Percentiles rank a stretch among this genome's conserved stretches.
These are phyloP conservation scores for Linaria vulgaris DNA, from an alignment of 257 asterid species.

Conservation along the genomic window DNA sequence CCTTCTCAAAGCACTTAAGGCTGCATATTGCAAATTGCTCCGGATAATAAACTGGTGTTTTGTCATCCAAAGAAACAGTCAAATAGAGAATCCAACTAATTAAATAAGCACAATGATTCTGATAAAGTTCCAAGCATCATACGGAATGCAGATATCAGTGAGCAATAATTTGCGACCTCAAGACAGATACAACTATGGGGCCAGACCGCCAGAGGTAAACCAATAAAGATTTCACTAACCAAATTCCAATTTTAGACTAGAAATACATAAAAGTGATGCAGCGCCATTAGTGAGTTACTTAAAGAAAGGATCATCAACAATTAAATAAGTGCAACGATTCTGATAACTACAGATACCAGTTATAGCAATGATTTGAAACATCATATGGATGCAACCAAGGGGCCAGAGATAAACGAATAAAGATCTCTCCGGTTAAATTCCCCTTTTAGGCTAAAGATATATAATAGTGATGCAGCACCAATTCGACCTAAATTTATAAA, in stretches of 20 bases:
- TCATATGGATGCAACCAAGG: not conserved
- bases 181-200: not conserved
- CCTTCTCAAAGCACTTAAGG: constrained; percentile 97
- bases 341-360: no score
- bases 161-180: no score
- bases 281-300: no score
- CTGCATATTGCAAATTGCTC: constrained; percentile 98
- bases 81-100: not conserved
- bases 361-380: no score
- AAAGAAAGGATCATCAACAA: not conserved
- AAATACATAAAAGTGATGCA: constrained; percentile 4
- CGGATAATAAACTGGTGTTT: constrained; percentile 78
- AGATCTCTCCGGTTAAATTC: not conserved
- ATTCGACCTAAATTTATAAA: not conserved
- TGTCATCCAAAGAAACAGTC: constrained; percentile 27
- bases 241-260: constrained; percentile 11
- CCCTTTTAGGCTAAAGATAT: constrained; percentile 16
- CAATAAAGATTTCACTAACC: constrained; percentile 8
- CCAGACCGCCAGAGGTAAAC: constrained; percentile 3
- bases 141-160: no score
- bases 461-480: constrained; percentile 2
- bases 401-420: constrained; percentile 6
- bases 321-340: no score
- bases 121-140: no score
- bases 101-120: no score